Base-by-base conservation (phyloP, 2,329 filamentous ascomycete species). In the Arthrobotrys entomopaga region DNA sequence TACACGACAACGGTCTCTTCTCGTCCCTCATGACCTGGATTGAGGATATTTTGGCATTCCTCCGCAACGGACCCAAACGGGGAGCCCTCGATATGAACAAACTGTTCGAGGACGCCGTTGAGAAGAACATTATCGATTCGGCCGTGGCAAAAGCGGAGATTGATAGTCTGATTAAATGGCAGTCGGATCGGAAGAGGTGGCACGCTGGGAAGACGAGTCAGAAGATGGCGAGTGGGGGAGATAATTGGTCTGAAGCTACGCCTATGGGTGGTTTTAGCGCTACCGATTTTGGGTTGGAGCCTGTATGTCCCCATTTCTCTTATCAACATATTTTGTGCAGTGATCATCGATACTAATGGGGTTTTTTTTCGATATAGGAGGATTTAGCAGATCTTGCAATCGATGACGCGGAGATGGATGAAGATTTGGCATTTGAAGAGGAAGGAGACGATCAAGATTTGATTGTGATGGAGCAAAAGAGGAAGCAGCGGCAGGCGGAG, bases 21-120 rank as follows among this genome's bases (percentile, higher is more conserved):
- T 93, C 93, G 40, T 91, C 96, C 79, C 86, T 99, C 59, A 99
- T 99, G 95, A 89, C 89, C 24, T 98, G 95, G 95, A 89, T 98
- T 52, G 95, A 99, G 83, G 91, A 90, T 40, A 98, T 99, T 70
- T 87, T 99, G 4, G 91, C 95, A 76, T 99, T 98, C 82, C 84
- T 99, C 34, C 88, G 94, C 52, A 89, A 93, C 77, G 95, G 95
- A 0, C 95, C 93, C 0, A 87, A 86, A 77, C 92, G 92, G 59
- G 93, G 93, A 42, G 94, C 91, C 76, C 84, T 99, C 19, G 93
- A 99, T 80, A 93, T 99, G 84, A 98, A 99, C 78, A 93, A 92
- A 0, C 84, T 99, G 20, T 94, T 98, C 80, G 89, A 92, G 76
- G 92, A 92, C 24, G 92, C 90, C 1, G 86, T 91, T 42, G 88